phyloP scores from a whole-genome alignment of 148 eudicot species.

The Rhododendron mucronatum region DNA sequence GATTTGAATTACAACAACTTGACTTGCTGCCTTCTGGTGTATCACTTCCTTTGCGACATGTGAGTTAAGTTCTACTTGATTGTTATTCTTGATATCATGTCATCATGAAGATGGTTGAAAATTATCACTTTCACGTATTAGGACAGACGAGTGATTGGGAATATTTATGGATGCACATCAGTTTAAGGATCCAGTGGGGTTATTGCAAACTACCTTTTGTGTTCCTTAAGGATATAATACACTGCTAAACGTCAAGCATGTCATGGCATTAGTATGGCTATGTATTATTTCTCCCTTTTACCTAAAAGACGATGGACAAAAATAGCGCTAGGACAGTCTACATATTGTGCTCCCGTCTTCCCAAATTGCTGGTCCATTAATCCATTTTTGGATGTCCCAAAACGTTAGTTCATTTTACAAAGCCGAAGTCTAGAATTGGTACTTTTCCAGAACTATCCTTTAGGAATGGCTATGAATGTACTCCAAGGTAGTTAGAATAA shows the following conservation, averaged over 20 bases:
- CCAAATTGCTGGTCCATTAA: neutral
- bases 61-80: too few species aligned
- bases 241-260: neutral
- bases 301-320: neutral
- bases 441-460: neutral
- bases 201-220: too few species aligned
- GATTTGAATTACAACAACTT: too few species aligned
- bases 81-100: too few species aligned
- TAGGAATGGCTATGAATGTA: too few species aligned
- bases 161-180: too few species aligned
- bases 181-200: too few species aligned
- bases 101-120: too few species aligned
- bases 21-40: too few species aligned
- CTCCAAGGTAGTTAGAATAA: neutral
- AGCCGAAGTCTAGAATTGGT: neutral
- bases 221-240: constrained; percentile 2
- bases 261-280: neutral
- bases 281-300: neutral
- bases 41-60: too few species aligned
- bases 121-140: too few species aligned
- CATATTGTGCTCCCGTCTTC: neutral
- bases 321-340: neutral
- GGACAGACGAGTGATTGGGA: too few species aligned
- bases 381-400: neutral
- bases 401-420: neutral